phyloP scores from a whole-genome alignment of 805 yeast genomes.

The Candida khao-thaluensis region DNA sequence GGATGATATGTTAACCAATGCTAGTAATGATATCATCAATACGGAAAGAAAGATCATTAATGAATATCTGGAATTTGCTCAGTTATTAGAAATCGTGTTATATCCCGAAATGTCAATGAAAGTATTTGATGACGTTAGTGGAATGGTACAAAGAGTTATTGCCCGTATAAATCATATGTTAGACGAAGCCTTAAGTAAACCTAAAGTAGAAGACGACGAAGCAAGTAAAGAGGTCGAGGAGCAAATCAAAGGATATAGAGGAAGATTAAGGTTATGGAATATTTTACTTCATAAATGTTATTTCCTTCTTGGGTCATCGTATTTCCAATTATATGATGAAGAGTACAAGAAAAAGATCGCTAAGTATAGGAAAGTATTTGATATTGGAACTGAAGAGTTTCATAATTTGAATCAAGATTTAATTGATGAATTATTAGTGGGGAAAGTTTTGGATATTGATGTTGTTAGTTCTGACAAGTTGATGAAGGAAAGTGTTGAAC shows the following conservation, averaged over 20 bases:
- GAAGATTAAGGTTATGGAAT: slow-evolving; percentile 47
- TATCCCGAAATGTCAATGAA: slow-evolving; percentile 51
- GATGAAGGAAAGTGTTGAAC: background rate
- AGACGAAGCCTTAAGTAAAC: slow-evolving; percentile 14
- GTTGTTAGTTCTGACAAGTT: slow-evolving; percentile 5
- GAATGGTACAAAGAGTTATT: slow-evolving; percentile 22
- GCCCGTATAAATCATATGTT: slow-evolving; percentile 22
- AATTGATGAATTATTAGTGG: slow-evolving; percentile 22
- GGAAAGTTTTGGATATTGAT: background rate
- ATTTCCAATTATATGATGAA: slow-evolving; percentile 51
- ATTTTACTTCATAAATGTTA: slow-evolving; percentile 72
- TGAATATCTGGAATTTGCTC: slow-evolving; percentile 60
- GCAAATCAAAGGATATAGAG: slow-evolving; percentile 20
- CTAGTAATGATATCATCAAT: slow-evolving; percentile 47
- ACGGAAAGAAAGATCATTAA: slow-evolving; percentile 49
- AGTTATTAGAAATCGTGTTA: slow-evolving; percentile 58
- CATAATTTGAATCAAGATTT: slow-evolving; percentile 12
- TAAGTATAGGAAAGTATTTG: slow-evolving; percentile 9
- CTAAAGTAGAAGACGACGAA: slow-evolving; percentile 14
- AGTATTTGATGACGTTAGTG: slow-evolving; percentile 28
- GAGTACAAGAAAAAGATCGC: slow-evolving; percentile 29
- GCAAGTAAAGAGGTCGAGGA: slow-evolving; percentile 21
- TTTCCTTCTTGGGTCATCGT: slow-evolving; percentile 74
- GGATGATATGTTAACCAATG: slow-evolving; percentile 57
- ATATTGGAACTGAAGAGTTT: background rate